Evolutionary conservation across 177 flowering plant genomes (phyloP).

Genomic region (Telopea speciosissima): DNA sequence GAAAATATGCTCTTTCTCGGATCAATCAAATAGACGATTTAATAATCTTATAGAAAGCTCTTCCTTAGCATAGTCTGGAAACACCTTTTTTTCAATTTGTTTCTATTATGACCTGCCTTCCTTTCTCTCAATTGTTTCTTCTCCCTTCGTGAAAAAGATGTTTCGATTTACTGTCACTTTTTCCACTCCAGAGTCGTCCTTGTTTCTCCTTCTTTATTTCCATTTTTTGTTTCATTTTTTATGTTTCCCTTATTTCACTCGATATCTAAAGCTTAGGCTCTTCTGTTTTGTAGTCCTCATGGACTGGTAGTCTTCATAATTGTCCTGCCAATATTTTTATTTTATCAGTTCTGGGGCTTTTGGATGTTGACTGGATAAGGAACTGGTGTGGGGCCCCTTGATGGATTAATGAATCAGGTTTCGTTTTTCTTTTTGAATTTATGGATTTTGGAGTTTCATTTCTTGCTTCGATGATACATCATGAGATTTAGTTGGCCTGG

Average conservation of each 20-base stretch:
- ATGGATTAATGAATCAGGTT: neutral
- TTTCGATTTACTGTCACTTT: too few relatives aligned
- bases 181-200: too few relatives aligned
- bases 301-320: neutral
- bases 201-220: too few relatives aligned
- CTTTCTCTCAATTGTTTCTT: neutral
- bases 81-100: too few relatives aligned
- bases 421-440: neutral
- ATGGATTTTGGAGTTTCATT: neutral
- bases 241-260: neutral
- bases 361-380: constrained; percentile 3
- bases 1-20: too few relatives aligned
- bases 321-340: neutral
- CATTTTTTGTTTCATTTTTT: neutral
- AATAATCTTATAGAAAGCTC: too few relatives aligned
- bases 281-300: neutral
- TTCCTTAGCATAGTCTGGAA: too few relatives aligned
- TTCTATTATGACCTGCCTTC: neutral
- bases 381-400: neutral
- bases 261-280: neutral
- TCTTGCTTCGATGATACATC: neutral
- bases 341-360: neutral
- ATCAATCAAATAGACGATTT: too few relatives aligned
- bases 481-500: neutral
- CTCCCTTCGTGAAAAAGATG: too few relatives aligned